phyloP scores from a whole-genome alignment of 2,329 filamentous ascomycete genomes.

The Hypocreales sp. region DNA sequence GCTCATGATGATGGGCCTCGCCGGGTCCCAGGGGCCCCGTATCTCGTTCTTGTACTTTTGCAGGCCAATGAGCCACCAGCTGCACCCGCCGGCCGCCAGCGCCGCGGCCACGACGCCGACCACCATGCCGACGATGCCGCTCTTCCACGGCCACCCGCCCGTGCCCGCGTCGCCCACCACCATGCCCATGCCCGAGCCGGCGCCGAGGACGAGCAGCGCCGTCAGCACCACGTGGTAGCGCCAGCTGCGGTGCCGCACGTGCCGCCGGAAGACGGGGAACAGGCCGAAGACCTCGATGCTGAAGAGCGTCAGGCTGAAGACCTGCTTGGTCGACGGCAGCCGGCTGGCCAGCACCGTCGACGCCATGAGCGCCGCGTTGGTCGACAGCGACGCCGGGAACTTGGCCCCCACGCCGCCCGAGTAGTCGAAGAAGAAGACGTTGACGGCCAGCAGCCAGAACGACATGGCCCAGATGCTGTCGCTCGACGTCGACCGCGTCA shows the following conservation, averaged over 20 bases:
- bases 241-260: conserved; percentile 71
- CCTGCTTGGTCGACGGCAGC: conserved; percentile 77
- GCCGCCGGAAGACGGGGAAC: conserved; percentile 92
- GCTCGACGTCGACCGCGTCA: conserved; percentile 82
- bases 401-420: conserved; percentile 50
- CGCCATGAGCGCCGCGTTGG: conserved; percentile 93
- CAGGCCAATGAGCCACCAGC: conserved; percentile 93
- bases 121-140: conserved; percentile 53
- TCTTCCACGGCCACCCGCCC: conserved; percentile 33
- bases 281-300: conserved; percentile 94
- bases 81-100: conserved; percentile 79
- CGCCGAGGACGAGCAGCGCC: conserved; percentile 58
- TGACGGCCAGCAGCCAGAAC: conserved; percentile 83
- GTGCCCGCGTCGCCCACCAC: conserved; percentile 31
- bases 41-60: conserved; percentile 99
- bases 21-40: conserved; percentile 93
- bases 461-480: conserved; percentile 98
- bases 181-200: conserved; percentile 62
- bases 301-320: conserved; percentile 90
- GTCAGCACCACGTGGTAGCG: conserved; percentile 67
- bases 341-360: conserved; percentile 86
- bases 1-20: conserved; percentile 70
- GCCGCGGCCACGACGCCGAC: conserved; percentile 61
- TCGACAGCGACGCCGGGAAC: conserved; percentile 65
- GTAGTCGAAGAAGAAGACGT: conserved; percentile 98